Conservation (phyloP, 148 eudicot genomes). For the Pharnaceum exiguum region DNA sequence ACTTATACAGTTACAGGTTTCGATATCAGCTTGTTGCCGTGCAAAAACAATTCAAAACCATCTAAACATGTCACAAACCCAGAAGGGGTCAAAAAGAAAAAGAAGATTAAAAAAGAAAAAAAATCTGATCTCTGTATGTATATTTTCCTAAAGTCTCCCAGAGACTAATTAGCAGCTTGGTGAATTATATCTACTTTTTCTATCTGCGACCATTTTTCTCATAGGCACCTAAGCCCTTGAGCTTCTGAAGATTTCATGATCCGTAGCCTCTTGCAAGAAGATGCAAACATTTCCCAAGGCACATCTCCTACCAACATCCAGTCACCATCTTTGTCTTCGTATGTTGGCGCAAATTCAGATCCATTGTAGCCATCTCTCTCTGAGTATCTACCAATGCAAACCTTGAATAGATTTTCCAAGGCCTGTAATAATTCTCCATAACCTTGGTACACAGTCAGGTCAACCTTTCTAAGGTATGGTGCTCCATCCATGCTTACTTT, state of each 20-base stretch:
- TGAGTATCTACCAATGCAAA: conserved; percentile 41
- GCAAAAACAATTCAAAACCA: conserved; percentile 24
- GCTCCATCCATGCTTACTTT: conserved; percentile 88
- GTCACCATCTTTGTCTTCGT: conserved; percentile 69
- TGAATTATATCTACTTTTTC: conserved; percentile 2
- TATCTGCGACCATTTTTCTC: conserved; percentile 8
- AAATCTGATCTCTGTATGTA: conserved; percentile 16
- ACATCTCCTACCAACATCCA: conserved; percentile 95
- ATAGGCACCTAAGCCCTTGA: conserved; percentile 55
- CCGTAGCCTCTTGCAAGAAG: conserved; percentile 71
- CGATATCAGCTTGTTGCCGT: conserved; percentile 23
- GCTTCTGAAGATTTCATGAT: conserved; percentile 84
- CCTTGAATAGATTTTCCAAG: conserved; percentile 56
- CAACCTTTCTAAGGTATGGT: conserved; percentile 67
- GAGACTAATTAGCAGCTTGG: conserved; percentile 17
- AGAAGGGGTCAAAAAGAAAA: background rate
- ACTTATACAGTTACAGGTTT: conserved; percentile 22
- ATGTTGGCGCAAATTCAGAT: conserved; percentile 48
- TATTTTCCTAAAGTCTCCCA: conserved; percentile 24
- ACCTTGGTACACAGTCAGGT: conserved; percentile 44
- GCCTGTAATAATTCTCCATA: conserved; percentile 50
- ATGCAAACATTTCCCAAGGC: conserved; percentile 81
- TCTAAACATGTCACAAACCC: conserved; percentile 7
- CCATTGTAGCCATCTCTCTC: conserved; percentile 54
- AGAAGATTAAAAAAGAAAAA: background rate